These are phyloP conservation scores for Skeletonema menzelii DNA, from an alignment of 108 stramenopile genomes.

Conservation along the genomic window DNA sequence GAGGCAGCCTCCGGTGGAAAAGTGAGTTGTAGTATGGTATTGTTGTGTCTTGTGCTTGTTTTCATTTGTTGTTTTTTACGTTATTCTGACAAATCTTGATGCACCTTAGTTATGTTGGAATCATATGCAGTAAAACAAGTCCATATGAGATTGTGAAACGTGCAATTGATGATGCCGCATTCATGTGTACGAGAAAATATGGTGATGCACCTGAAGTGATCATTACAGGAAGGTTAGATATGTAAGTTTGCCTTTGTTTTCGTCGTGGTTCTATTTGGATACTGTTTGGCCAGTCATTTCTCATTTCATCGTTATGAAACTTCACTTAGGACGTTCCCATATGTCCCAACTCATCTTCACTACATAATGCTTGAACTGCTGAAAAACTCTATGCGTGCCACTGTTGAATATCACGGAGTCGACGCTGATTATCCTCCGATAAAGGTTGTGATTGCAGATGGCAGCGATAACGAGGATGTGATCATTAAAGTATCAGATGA, in stretches of 20 bases:
- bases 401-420: constrained; percentile 93
- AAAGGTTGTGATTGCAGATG: constrained; percentile 97
- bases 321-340: constrained; percentile 79
- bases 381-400: constrained; percentile 99
- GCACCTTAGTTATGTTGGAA: constrained; percentile 73
- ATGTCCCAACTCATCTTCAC: constrained; percentile 88
- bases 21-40: constrained; percentile 2
- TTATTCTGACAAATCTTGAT: neutral
- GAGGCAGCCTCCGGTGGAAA: constrained; percentile 83
- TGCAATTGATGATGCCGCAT: constrained; percentile 96
- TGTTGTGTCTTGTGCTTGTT: neutral
- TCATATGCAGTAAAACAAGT: constrained; percentile 77
- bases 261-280: neutral
- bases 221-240: constrained; percentile 91
- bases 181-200: constrained; percentile 97
- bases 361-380: constrained; percentile 97
- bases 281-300: neutral
- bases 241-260: constrained; percentile 39
- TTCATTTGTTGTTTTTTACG: neutral
- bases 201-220: constrained; percentile 99
- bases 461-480: constrained; percentile 97
- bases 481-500: constrained; percentile 99
- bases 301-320: neutral
- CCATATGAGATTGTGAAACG: constrained; percentile 96
- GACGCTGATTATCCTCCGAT: constrained; percentile 93